Conservation (phyloP, 345 rosid species). For the Eucalyptus curtisii region DNA sequence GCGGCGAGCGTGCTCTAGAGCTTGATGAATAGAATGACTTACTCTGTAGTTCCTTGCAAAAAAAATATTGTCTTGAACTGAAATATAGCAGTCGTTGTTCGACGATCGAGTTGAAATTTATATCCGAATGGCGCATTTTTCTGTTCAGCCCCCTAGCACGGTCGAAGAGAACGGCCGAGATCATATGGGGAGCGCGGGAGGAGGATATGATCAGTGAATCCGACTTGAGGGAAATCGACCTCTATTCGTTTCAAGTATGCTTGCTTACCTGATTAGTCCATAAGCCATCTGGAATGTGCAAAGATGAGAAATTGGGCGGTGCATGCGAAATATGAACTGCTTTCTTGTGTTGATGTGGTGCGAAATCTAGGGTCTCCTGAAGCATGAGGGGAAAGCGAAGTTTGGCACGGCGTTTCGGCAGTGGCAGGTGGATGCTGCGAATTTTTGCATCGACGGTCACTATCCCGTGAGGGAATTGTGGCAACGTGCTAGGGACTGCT, state of each 20-base stretch:
- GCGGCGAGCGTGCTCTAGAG: not conserved
- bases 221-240: conserved; percentile 85
- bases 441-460: conserved; percentile 77
- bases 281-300: not conserved
- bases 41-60: not conserved
- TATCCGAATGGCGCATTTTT: not conserved
- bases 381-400: conserved; percentile 74
- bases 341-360: not conserved
- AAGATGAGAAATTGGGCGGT: not conserved
- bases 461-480: conserved; percentile 88
- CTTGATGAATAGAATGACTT: not conserved
- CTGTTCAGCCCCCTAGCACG: conserved; percentile 58
- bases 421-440: conserved; percentile 80
- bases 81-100: not conserved
- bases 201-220: conserved; percentile 47
- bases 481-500: conserved; percentile 66
- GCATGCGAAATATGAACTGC: not conserved
- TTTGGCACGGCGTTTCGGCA: conserved; percentile 66
- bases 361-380: conserved; percentile 59
- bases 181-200: conserved; percentile 66
- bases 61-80: not conserved
- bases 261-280: not conserved
- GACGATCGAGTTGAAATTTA: not conserved
- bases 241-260: conserved; percentile 79
- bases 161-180: conserved; percentile 78